phyloP scores from a whole-genome alignment of 495 filamentous ascomycete genomes.

The Aspergillus steynii region DNA sequence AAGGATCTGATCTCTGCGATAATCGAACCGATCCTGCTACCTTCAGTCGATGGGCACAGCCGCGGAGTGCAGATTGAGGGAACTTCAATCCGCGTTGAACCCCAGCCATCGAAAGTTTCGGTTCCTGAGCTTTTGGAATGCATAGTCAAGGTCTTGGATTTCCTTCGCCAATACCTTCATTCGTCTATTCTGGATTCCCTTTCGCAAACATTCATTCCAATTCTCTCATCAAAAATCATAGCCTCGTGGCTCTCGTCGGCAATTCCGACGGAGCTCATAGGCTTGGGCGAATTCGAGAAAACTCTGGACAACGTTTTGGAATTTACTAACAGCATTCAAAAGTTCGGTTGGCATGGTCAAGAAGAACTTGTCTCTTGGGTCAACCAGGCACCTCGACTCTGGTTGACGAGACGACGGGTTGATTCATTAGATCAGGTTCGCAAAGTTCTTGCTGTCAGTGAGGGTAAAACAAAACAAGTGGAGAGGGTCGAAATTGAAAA shows the following conservation, averaged over 20 bases:
- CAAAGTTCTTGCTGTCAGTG: constrained; percentile 61
- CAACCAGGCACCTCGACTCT: constrained; percentile 72
- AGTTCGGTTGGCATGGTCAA: constrained; percentile 65
- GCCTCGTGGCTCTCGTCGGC: constrained; percentile 70
- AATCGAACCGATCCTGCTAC: constrained; percentile 37
- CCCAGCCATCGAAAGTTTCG: constrained; percentile 26
- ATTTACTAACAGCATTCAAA: constrained; percentile 64
- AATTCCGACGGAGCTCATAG: constrained; percentile 70
- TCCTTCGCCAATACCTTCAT: constrained; percentile 66
- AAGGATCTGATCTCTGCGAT: constrained; percentile 33
- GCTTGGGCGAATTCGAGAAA: constrained; percentile 67
- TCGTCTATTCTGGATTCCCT: constrained; percentile 58
- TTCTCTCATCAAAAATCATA: constrained; percentile 64
- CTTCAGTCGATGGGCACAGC: constrained; percentile 27
- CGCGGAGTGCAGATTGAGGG: constrained; percentile 30
- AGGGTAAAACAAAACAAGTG: constrained; percentile 63
- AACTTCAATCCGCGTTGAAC: constrained; percentile 32
- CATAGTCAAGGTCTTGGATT: constrained; percentile 61
- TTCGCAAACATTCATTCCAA: constrained; percentile 65
- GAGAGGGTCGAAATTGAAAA: constrained; percentile 84
- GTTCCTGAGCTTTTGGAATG: constrained; percentile 42
- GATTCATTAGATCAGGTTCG: constrained; percentile 72
- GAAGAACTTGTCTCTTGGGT: constrained; percentile 78
- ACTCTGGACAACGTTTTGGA: constrained; percentile 58
- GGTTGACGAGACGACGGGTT: constrained; percentile 83